These are phyloP conservation scores for Rhodotorula sp. DNA, from an alignment of 1,284 basidiomycete species.

Conservation along the genomic window DNA sequence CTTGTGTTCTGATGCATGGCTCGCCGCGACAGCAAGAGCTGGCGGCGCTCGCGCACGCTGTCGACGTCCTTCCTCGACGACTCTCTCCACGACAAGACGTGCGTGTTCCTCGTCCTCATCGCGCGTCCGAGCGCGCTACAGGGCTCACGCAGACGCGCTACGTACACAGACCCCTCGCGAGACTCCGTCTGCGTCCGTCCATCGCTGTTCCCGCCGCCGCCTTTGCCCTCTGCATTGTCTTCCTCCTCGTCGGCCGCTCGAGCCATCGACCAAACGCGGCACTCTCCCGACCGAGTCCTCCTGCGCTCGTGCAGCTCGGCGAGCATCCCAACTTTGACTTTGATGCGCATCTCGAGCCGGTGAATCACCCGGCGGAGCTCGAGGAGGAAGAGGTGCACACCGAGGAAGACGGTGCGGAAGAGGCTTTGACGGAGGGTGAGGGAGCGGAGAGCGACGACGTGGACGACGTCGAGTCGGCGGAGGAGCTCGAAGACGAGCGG, in stretches of 20 bases:
- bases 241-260: neutral
- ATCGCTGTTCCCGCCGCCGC: neutral
- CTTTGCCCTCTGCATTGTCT: neutral
- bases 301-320: no score
- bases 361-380: neutral
- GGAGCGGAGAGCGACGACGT: neutral
- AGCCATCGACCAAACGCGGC: neutral
- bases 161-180: no score
- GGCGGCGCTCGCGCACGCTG: constrained; percentile 7
- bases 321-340: constrained; percentile 29
- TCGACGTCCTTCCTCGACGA: constrained; percentile 1
- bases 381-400: neutral
- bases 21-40: neutral
- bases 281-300: neutral
- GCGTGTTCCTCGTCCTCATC: neutral
- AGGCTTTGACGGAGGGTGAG: no score
- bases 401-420: neutral
- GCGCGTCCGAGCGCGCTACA: neutral
- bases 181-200: neutral
- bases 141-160: neutral
- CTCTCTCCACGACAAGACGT: neutral
- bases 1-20: neutral
- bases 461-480: neutral
- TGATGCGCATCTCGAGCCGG: constrained; percentile 7
- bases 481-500: neutral